Evolutionary conservation across 306 rosid genomes (phyloP), one percentile per base, ranked within the genome.

Genomic region (Cicer bijugum): DNA sequence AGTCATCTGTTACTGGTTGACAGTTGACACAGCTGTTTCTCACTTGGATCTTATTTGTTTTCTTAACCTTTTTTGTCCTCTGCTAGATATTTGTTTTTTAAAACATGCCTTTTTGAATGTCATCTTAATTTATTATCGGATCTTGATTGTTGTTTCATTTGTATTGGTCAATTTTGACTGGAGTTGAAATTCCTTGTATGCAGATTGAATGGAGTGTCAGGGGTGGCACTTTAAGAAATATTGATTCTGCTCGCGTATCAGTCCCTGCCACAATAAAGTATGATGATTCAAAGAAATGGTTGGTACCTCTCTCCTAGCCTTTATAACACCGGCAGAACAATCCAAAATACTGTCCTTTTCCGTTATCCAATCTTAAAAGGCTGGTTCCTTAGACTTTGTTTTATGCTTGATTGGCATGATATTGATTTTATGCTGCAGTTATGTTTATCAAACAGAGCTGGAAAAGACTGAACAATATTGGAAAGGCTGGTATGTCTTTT

Each of bases 391-490:
- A 14, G 46, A 62, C 69, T 20, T 69, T 23, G 38, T 9, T 75
- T 71, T 61, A 16, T 61, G 52, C 52, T 67, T 80, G 51, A 75
- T 69, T 52, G 52, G 63, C 61, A 43, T 53, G 16, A 35, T 56
- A 77, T 80, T 83, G 69, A 71, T 72, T 75, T 83, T 83, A 72
- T 87, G 83, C 77, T 81, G 85, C 97, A 94, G 98, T 82, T 94
- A 86, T 75, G 80, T 86, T 61, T 82, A 94, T 79, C 88, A 89
- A 67, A 88, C 97, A 37, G 86, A 67, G 75, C 81, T 94, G 28
- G 96, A 81, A 83, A 89, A 89, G 89, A 94, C 96, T 14, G 97
- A 94, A 79, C 95, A 94, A 73, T 88, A 88, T 85, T 94, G 99
- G 99, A 94, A 86, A 85, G 88, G 87, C 82, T 94, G 99, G 99